Percentiles rank a stretch among this genome's conserved stretches.
These are phyloP conservation scores for Oldenlandia corymbosa DNA, from an alignment of 257 asterid genomes.

Conservation along the genomic window DNA sequence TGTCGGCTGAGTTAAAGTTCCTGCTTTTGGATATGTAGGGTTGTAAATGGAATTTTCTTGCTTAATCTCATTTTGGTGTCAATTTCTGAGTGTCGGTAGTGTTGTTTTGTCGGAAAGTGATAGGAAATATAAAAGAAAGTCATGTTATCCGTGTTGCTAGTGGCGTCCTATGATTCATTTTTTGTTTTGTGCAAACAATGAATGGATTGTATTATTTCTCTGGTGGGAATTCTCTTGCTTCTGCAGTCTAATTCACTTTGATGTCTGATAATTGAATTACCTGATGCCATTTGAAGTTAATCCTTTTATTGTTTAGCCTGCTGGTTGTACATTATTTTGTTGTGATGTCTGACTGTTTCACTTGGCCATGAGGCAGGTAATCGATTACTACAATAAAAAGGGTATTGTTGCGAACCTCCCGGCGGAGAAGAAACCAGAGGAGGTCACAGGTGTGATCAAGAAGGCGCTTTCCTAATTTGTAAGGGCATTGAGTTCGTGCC, in stretches of 20 bases:
- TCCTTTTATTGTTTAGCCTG: background rate
- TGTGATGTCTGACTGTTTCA: background rate
- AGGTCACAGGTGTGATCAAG: conserved; percentile 57
- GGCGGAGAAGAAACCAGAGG: conserved; percentile 66
- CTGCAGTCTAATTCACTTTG: background rate
- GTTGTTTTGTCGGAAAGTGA: too few relatives aligned
- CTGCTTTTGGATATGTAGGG: background rate
- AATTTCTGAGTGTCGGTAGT: background rate
- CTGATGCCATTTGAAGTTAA: background rate
- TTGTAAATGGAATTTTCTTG: background rate
- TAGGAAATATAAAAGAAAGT: too few relatives aligned
- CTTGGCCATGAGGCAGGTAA: conserved; percentile 38
- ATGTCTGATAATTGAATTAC: background rate
- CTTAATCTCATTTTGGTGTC: background rate
- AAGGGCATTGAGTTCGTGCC: background rate
- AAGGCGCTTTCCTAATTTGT: conserved; percentile 48
- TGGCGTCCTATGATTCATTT: too few relatives aligned
- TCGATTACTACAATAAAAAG: conserved; percentile 51
- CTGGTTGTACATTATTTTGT: background rate
- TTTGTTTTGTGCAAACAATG: background rate
- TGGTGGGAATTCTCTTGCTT: background rate
- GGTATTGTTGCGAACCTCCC: conserved; percentile 60
- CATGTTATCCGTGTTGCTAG: too few relatives aligned
- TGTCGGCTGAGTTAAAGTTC: background rate
- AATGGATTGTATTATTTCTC: background rate